Base-by-base conservation (phyloP, 371 early-diverging fungal genomes). In the Rhizomucor miehei region DNA sequence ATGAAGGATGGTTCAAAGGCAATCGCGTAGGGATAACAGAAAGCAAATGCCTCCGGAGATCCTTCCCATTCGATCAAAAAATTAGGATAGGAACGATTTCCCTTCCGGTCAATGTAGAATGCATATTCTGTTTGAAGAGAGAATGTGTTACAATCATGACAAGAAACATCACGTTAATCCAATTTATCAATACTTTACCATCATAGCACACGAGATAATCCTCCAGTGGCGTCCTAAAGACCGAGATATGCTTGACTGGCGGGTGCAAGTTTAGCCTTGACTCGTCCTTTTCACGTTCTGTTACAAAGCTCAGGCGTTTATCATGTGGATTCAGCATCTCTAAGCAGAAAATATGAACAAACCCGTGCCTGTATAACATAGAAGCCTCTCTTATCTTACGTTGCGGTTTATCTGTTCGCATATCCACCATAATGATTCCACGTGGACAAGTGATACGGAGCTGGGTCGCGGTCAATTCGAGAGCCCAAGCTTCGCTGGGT, bases 41-140 rank as follows among this genome's bases (percentile, higher is more conserved):
- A 77, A 21, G 72, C 72, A 63, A 65, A 73, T 0, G 63, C 48
- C 39, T 71, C 74, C 4, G 77, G 74, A n/a, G 48, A 16, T 9
- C 77, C 77, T 62, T 73, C 77, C 74, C 74, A 77, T 54, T 69
- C 74, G 25, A 77, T 73, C 12, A 67, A 44, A 36, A 77, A 77
- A 12, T 69, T 66, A 3, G 54, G 58, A 38, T 67, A 68, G 21
- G 64, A 38, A 1, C 77, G 65, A 25, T 69, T 69, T 40, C 77
- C 77, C 52, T 71, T 77, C 46, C 69, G 54, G 50, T 77, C 69
- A 36, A 77, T 73, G 46, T 77, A 77, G 47, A 77, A 77, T n/a
- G 64, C 77, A 48, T 67, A 77, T 57, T 77, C 77, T 77, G 54
- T 11, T 38, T 51, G 1, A 34, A n/a, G 45, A 13, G 34, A 37